phyloP scores from a whole-genome alignment of 139 green algal species.

The Closterium sp. region DNA sequence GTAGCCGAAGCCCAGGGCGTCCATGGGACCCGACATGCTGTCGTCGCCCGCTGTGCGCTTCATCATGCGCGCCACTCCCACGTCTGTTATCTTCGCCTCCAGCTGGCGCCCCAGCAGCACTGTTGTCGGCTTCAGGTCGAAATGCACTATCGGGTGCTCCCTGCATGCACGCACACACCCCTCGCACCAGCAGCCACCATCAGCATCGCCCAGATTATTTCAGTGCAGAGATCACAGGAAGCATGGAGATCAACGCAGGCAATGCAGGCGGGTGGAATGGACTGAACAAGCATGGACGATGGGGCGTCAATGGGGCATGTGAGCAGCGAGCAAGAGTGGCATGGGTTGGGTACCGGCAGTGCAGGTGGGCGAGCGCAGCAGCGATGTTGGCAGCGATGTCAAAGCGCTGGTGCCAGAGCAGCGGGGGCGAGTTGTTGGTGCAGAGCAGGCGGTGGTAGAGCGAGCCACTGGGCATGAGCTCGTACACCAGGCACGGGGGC shows the following conservation, averaged over 20 bases:
- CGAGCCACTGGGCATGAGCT: slow-evolving; percentile 56
- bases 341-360: slow-evolving; percentile 14
- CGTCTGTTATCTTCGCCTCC: background rate
- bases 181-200: background rate
- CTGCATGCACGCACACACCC: background rate
- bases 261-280: no score
- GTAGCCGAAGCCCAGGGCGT: background rate
- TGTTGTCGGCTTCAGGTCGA: background rate
- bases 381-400: background rate
- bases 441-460: slow-evolving; percentile 53
- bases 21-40: background rate
- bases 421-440: background rate
- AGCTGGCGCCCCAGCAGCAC: background rate
- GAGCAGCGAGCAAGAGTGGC: background rate
- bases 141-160: background rate
- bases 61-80: background rate
- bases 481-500: slow-evolving; percentile 62
- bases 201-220: background rate
- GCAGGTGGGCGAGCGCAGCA: slow-evolving; percentile 6
- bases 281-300: background rate
- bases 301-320: no score
- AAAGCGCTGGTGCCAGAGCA: slow-evolving; percentile 42
- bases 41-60: background rate
- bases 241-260: no score
- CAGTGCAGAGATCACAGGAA: no score